Evolutionary conservation across 495 filamentous ascomycete genomes (phyloP).

Genomic region (Pyronema omphalodes): DNA sequence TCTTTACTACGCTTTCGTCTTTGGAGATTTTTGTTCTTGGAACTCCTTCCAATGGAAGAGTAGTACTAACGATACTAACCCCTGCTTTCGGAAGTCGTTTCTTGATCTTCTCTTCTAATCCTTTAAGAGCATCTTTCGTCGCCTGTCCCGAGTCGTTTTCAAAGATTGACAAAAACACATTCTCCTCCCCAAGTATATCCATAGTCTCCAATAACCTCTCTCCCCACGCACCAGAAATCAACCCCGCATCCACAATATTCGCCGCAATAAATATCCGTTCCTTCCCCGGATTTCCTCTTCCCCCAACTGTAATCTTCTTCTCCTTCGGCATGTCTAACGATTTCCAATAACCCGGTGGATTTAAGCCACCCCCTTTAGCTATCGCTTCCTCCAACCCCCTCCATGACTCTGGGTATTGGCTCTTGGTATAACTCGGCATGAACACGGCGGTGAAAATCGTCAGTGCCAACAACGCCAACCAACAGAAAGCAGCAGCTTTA

Average conservation of each 20-base stretch:
- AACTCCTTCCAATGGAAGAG: conserved; percentile 27
- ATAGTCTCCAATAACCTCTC: conserved; percentile 42
- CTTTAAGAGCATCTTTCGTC: conserved; percentile 28
- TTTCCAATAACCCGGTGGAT: conserved; percentile 15
- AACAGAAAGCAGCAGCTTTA: not conserved
- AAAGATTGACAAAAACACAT: conserved; percentile 44
- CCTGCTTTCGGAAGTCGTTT: conserved; percentile 38
- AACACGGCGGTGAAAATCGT: conserved; percentile 35
- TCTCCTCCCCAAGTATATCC: conserved; percentile 37
- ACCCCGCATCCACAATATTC: conserved; percentile 47
- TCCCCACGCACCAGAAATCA: conserved; percentile 52
- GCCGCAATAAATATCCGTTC: conserved; percentile 62
- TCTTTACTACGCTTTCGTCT: conserved; percentile 43
- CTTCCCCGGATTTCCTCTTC: conserved; percentile 41
- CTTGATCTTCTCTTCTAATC: conserved; percentile 26
- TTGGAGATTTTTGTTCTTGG: conserved; percentile 40
- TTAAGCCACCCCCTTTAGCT: conserved; percentile 11
- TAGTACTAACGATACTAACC: conserved; percentile 23
- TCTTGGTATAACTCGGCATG: conserved; percentile 41
- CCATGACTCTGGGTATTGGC: conserved; percentile 34
- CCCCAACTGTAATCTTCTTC: conserved; percentile 26
- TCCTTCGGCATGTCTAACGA: conserved; percentile 6
- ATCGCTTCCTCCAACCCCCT: conserved; percentile 26
- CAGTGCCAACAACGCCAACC: conserved; percentile 8
- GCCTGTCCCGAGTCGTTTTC: conserved; percentile 47